Conservation (phyloP, 2,329 filamentous ascomycete species). For the Trichoderma harzianum region DNA sequence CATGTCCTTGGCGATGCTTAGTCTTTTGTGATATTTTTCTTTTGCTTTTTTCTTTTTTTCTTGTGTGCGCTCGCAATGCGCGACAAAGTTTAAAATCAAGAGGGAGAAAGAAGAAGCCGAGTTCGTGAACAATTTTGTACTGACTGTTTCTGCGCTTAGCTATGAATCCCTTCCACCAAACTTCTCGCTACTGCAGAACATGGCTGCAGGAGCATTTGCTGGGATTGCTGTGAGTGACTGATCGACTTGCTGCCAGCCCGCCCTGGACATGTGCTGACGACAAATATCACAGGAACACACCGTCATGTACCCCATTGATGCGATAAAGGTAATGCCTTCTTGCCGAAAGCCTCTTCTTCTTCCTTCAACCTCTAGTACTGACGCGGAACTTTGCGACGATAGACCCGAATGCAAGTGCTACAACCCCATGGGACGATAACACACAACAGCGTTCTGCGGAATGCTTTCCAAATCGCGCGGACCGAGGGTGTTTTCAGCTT, state of each 20-base stretch:
- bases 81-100: not conserved
- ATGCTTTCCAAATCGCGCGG: constrained; percentile 86
- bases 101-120: not conserved
- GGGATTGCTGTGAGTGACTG: constrained; percentile 75
- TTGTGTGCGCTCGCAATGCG: not conserved
- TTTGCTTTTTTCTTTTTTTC: not conserved
- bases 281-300: constrained; percentile 73
- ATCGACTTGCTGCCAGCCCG: constrained; percentile 30
- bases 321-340: constrained; percentile 73
- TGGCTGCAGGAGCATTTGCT: constrained; percentile 93
- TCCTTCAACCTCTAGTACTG: not conserved
- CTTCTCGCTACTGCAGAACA: constrained; percentile 91
- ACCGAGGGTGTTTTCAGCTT: constrained; percentile 86
- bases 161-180: constrained; percentile 95
- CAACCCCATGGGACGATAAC: constrained; percentile 76
- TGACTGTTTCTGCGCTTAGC: constrained; percentile 35
- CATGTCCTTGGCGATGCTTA: not conserved
- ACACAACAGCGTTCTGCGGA: constrained; percentile 87
- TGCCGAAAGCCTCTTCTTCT: not conserved
- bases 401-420: constrained; percentile 98
- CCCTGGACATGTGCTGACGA: constrained; percentile 21
- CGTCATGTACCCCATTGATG: constrained; percentile 98
- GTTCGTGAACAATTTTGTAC: not conserved
- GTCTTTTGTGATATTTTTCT: not conserved
- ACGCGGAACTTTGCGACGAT: constrained; percentile 10